Base-by-base conservation (phyloP, 2,329 filamentous ascomycete species). In the Exserohilum turcica region DNA sequence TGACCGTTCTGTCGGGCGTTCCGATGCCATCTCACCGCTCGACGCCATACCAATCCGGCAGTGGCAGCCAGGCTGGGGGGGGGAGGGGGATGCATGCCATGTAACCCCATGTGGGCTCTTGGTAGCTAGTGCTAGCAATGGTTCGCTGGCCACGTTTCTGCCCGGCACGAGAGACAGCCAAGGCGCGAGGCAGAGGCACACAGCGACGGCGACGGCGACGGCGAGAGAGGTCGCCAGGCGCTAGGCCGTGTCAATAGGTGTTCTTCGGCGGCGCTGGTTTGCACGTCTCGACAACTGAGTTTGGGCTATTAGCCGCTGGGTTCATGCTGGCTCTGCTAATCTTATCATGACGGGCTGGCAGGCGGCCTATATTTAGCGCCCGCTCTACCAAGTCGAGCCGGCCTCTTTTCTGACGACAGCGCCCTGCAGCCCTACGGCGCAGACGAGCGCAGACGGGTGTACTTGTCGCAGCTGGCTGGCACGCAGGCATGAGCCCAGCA, bases 291-390 rank as follows among this genome's bases (percentile, higher is more conserved):
- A 33, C 27, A 40, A n/a, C 28, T 44, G 40, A 29, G 43, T 6
- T 16, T 35, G n/a, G 21, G 7, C 47, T 9, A 33, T 43, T 57
- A 61, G 46, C 45, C 60, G 54, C 56, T 44, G 48, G 48, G 43
- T 42, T 46, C 47, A 50, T 39, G 45, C 43, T 43, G 13, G 15
- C 19, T 44, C 47, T 52, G 54, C 60, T 58, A 59, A 53, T 53
- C 58, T 60, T 63, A 57, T 56, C 56, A 38, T 48, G 12, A 44
- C n/a, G 19, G 33, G 46, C 35, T 33, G 38, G 37, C 33, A 21
- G 38, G 55, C n/a, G 48, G 44, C 44, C 65, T 70, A 71, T 70
- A 63, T 70, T 70, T 68, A 65, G 64, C 44, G 54, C 27, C 57
- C 53, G 59, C 57, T 57, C 59, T 58, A 39, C n/a, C n/a, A n/a